Percentiles rank a stretch among this genome's conserved stretches.
Conservation (phyloP, 257 asterid species). For the Apocynum venetum region DNA sequence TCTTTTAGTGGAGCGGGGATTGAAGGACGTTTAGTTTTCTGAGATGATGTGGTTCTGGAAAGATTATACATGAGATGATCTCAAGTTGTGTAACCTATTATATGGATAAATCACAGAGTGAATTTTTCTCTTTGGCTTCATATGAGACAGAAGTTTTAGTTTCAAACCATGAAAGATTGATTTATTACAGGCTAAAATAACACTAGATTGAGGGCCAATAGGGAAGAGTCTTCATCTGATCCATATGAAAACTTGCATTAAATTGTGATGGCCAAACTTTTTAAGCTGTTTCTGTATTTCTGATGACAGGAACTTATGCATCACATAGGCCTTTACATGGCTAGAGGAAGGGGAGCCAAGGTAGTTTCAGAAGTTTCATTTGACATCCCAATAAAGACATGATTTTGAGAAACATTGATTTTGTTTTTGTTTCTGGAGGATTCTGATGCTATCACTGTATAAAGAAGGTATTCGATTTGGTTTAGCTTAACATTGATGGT, state of each 20-base stretch:
- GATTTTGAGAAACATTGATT: not conserved
- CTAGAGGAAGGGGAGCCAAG: constrained; percentile 88
- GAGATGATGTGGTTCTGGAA: too few species aligned
- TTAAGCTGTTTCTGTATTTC: constrained; percentile 7
- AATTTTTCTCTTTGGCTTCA: not conserved
- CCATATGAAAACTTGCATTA: not conserved
- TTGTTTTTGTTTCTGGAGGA: not conserved
- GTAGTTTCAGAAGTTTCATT: constrained; percentile 59
- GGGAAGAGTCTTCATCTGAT: not conserved
- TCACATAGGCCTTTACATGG: constrained; percentile 79
- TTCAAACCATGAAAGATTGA: not conserved
- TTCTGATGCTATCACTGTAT: constrained; percentile 1
- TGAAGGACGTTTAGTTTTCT: too few species aligned
- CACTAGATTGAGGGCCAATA: not conserved
- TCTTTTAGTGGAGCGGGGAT: not conserved
- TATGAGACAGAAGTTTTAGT: not conserved
- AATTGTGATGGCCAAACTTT: not conserved
- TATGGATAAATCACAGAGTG: not conserved
- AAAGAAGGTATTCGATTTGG: not conserved
- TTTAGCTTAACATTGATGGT: not conserved
- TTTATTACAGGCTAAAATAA: not conserved
- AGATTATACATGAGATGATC: not conserved
- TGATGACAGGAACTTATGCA: constrained; percentile 65
- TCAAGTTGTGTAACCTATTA: not conserved
- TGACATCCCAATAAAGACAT: constrained; percentile 17